Evolutionary conservation across 2,329 filamentous ascomycete genomes (phyloP).

Genomic region (Aspergillus clavatus): DNA sequence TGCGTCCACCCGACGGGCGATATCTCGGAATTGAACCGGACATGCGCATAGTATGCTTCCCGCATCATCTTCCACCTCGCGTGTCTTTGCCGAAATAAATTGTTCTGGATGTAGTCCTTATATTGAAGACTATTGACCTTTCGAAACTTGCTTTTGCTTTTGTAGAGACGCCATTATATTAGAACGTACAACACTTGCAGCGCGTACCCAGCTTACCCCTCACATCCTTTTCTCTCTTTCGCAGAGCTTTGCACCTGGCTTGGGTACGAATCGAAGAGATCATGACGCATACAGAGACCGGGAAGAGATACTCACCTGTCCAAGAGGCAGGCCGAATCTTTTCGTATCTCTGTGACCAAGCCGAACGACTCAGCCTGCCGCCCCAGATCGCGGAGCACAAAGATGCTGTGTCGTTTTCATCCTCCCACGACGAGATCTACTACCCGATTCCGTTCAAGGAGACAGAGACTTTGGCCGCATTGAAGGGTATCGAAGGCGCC

Average conservation of each 20-base stretch:
- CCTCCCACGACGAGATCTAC: conserved; percentile 35
- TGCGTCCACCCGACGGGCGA: conserved; percentile 13
- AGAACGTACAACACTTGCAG: too few relatives aligned
- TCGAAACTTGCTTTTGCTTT: too few relatives aligned
- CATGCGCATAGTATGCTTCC: not conserved
- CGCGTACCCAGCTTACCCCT: too few relatives aligned
- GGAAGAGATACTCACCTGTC: conserved; percentile 28
- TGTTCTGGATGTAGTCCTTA: not conserved
- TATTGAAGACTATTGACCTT: too few relatives aligned
- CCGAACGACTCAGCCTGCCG: conserved; percentile 31
- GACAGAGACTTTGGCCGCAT: conserved; percentile 49
- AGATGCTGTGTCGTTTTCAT: conserved; percentile 34
- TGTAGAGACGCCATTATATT: not conserved
- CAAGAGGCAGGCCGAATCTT: conserved; percentile 37
- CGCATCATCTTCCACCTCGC: not conserved
- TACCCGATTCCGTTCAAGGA: conserved; percentile 48
- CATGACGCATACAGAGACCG: conserved; percentile 16
- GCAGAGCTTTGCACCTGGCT: too few relatives aligned
- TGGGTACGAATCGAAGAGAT: conserved; percentile 3
- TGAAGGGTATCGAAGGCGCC: conserved; percentile 58
- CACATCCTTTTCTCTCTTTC: not conserved
- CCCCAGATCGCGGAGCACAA: conserved; percentile 27
- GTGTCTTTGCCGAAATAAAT: not conserved
- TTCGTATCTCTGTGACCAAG: conserved; percentile 31
- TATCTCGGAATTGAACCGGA: conserved; percentile 13